Evolutionary conservation across 192 early-diverging fungal species (phyloP), one percentile per base, ranked within the genome.

Genomic region (Podila epigama): DNA sequence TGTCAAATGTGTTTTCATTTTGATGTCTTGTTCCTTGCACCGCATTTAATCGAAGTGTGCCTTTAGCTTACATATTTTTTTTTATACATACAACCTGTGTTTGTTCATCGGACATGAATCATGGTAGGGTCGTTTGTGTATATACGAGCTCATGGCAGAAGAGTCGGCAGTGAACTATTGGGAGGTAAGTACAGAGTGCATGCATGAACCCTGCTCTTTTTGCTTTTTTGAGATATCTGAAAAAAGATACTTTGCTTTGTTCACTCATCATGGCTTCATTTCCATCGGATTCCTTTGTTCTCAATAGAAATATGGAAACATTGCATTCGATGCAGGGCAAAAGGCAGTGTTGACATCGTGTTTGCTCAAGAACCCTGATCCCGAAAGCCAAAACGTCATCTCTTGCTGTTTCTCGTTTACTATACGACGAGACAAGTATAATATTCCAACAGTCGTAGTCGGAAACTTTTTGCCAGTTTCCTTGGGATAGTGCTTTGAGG

Each of bases 301-400:
- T 34, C 5, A 29, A 57, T 58, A 88, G 82, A 98, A 97, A 85
- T 98, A 98, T 69, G 95, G 96, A 35, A 96, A 96, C 60, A 97
- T 98, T 73, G 95, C 96, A 1, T 98, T 98, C 81, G 95, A 98
- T 83, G 91, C 94, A 12, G 92, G 92, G 10, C 96, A 98, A 81
- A 98, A 98, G 79, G 96, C 96, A 0, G 96, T 98, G 10, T 80
- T 98, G 75, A 98, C 96, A 13, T 93, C 93, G 3, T 98, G 96
- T 63, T 81, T 98, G 44, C 79, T 98, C 64, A 83, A 86, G 42
- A 85, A 89, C 60, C 85, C 85, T 0, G 83, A 88, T 39, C 84
- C 68, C 12, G 81, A 84, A 20, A 83, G 70, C 51, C 82, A 79
- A 40, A 84, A 75, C 41, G 83, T 83, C 9, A 86, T 90, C 59